Percentiles rank a stretch among this genome's conserved stretches.
phyloP scores from a whole-genome alignment of 768 basidiomycete genomes.

The Boletus patriciae region DNA sequence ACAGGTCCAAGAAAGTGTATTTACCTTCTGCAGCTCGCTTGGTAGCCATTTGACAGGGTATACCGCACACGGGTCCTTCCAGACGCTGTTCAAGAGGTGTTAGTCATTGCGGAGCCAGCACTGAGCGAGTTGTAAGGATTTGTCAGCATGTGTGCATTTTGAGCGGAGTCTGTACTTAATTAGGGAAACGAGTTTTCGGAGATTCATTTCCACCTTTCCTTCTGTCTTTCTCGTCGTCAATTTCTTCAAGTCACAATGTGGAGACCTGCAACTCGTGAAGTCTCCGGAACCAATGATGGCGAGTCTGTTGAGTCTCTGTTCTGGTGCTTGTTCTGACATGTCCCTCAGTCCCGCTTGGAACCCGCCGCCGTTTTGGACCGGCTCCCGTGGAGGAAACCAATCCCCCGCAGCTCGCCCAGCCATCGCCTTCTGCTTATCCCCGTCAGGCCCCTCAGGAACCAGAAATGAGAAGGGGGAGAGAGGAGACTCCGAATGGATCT shows the following conservation, averaged over 20 bases:
- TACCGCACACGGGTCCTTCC: not conserved
- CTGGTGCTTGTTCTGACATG: slow-evolving; percentile 15
- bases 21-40: slow-evolving; percentile 45
- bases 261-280: slow-evolving; percentile 85
- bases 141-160: slow-evolving; percentile 31
- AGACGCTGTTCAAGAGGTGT: slow-evolving; percentile 1
- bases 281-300: slow-evolving; percentile 94
- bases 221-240: slow-evolving; percentile 12
- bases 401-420: slow-evolving; percentile 83
- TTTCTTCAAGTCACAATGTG: slow-evolving; percentile 62
- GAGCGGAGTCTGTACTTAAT: slow-evolving; percentile 36
- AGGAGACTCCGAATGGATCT: slow-evolving; percentile 66
- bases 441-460: slow-evolving; percentile 57
- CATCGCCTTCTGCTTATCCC: slow-evolving; percentile 84
- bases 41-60: slow-evolving; percentile 31
- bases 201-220: slow-evolving; percentile 33
- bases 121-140: slow-evolving; percentile 6
- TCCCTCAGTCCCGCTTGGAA: slow-evolving; percentile 70
- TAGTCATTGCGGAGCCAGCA: slow-evolving; percentile 1
- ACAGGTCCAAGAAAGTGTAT: not conserved
- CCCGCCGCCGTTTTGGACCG: slow-evolving; percentile 89
- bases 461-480: slow-evolving; percentile 63
- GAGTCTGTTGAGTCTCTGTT: slow-evolving; percentile 27
- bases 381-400: slow-evolving; percentile 78
- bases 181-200: slow-evolving; percentile 27